These are phyloP conservation scores for Solanum pennellii DNA, from an alignment of 257 asterid species.

Conservation along the genomic window DNA sequence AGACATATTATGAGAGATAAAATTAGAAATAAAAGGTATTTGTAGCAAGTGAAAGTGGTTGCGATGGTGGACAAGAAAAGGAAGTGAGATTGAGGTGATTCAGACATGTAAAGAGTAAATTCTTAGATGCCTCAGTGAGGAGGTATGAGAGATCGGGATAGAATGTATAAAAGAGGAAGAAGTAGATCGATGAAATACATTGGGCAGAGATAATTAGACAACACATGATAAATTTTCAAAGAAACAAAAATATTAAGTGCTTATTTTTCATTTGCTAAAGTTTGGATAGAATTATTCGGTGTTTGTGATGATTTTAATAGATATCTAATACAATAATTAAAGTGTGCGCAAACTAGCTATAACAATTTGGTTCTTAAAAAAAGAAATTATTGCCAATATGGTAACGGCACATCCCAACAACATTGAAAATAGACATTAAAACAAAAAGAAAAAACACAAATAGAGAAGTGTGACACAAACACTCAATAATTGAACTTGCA, in stretches of 20 bases:
- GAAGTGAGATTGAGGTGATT: background rate
- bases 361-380: background rate
- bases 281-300: background rate
- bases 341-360: background rate
- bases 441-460: background rate
- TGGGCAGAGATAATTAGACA: background rate
- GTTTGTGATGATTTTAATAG: background rate
- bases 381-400: background rate
- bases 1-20: background rate
- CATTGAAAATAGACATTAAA: background rate
- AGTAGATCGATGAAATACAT: background rate
- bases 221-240: accelerated
- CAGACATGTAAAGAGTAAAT: background rate
- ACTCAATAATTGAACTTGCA: background rate
- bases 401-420: background rate
- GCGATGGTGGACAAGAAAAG: background rate
- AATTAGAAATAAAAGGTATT: background rate
- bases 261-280: background rate
- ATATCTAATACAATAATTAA: background rate
- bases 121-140: background rate
- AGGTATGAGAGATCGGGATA: background rate
- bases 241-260: background rate
- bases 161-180: background rate
- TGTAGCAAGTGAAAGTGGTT: background rate
- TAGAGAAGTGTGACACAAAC: background rate